phyloP scores from a whole-genome alignment of 2,329 filamentous ascomycete species.

The Lomentospora prolificans region DNA sequence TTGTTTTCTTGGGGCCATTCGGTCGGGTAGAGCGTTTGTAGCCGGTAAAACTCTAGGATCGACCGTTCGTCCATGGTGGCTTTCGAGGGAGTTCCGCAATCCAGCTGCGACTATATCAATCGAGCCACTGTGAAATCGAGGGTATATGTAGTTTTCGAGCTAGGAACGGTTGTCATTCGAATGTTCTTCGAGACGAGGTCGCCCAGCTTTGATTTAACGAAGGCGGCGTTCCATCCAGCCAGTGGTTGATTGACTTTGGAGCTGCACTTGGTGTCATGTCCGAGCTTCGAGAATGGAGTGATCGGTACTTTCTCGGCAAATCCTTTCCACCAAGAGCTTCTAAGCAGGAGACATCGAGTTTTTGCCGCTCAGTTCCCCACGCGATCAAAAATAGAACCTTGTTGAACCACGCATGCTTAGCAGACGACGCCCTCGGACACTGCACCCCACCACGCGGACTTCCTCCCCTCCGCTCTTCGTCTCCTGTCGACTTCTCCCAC shows the following conservation, averaged over 20 bases:
- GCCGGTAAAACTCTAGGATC: slow-evolving; percentile 82
- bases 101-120: neutral
- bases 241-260: too few species aligned
- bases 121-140: neutral
- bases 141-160: neutral
- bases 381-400: neutral
- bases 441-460: neutral
- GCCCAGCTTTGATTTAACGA: too few species aligned
- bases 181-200: neutral
- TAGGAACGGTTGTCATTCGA: neutral
- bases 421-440: too few species aligned
- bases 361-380: neutral
- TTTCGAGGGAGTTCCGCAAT: neutral
- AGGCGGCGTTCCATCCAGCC: too few species aligned
- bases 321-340: neutral
- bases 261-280: too few species aligned
- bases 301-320: neutral
- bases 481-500: neutral
- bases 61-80: slow-evolving; percentile 55
- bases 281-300: too few species aligned
- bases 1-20: slow-evolving; percentile 81
- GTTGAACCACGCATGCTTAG: too few species aligned
- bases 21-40: slow-evolving; percentile 65
- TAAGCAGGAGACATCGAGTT: neutral
- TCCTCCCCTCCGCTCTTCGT: neutral